These are phyloP conservation scores for Daldinia eschscholtzii DNA, from an alignment of 2,329 filamentous ascomycete species.

Conservation along the genomic window DNA sequence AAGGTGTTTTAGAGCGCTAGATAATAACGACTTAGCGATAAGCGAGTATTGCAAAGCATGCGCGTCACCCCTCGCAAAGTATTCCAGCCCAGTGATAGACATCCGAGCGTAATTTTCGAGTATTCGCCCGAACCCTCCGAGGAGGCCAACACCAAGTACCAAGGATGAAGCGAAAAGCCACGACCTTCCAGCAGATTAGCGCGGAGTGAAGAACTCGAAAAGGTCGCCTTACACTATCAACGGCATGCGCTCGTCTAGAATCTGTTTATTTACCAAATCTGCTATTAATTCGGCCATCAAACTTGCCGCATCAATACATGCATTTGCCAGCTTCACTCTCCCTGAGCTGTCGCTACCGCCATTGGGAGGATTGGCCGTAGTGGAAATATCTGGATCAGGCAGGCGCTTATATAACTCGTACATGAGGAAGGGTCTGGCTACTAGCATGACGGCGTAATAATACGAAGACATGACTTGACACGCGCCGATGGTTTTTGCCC, in stretches of 20 bases:
- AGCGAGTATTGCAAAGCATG: slow-evolving; percentile 67
- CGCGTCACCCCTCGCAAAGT: slow-evolving; percentile 63
- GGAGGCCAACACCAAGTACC: slow-evolving; percentile 64
- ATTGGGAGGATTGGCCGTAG: slow-evolving; percentile 29
- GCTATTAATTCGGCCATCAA: slow-evolving; percentile 65
- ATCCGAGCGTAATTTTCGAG: slow-evolving; percentile 64
- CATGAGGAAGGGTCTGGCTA: slow-evolving; percentile 68
- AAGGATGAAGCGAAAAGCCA: slow-evolving; percentile 68
- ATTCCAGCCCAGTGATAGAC: slow-evolving; percentile 62
- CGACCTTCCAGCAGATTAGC: slow-evolving; percentile 54
- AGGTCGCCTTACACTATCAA: slow-evolving; percentile 61
- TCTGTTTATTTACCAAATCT: slow-evolving; percentile 58
- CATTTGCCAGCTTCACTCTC: slow-evolving; percentile 65
- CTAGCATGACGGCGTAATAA: slow-evolving; percentile 70
- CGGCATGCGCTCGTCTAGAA: slow-evolving; percentile 61
- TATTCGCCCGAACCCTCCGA: slow-evolving; percentile 65
- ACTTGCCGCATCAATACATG: slow-evolving; percentile 67
- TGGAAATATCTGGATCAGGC: slow-evolving; percentile 50
- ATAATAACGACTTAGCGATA: slow-evolving; percentile 64
- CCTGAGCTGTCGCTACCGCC: slow-evolving; percentile 53
- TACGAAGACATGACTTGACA: slow-evolving; percentile 66
- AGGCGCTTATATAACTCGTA: slow-evolving; percentile 64
- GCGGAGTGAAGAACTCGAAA: background rate
- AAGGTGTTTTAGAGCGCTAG: slow-evolving; percentile 60
- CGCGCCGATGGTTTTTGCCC: slow-evolving; percentile 58